A percentile compares a stretch with the other conserved stretches of the same genome.
Conservation (phyloP, 768 basidiomycete species). For the Paxillus ammoniavirescens region DNA sequence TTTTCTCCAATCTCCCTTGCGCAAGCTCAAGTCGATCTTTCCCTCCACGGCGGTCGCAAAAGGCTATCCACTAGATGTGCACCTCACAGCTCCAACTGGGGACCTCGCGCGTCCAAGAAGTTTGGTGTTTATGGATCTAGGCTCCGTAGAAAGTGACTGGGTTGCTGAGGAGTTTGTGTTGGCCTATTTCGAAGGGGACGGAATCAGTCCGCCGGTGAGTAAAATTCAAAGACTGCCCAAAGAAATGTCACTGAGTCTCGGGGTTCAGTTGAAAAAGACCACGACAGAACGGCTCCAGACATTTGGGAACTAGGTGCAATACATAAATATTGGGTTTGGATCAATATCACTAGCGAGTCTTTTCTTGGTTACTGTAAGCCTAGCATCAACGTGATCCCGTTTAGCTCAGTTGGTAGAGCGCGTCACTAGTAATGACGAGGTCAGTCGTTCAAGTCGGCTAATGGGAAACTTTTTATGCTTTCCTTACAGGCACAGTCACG, state of each 20-base stretch:
- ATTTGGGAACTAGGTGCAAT: constrained; percentile 15
- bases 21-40: constrained; percentile 74
- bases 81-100: constrained; percentile 53
- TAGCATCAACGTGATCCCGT: constrained; percentile 19
- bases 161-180: constrained; percentile 70
- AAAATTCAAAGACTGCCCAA: not conserved
- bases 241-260: not conserved
- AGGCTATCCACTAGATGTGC: constrained; percentile 65
- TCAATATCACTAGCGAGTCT: no score
- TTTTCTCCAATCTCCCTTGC: constrained; percentile 58
- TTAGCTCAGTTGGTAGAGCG: constrained; percentile 53
- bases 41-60: constrained; percentile 69
- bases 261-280: constrained; percentile 28
- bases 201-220: constrained; percentile 71
- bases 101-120: constrained; percentile 48
- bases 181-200: constrained; percentile 71
- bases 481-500: not conserved
- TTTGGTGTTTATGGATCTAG: constrained; percentile 70
- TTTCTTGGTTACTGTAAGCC: not conserved
- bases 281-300: constrained; percentile 21
- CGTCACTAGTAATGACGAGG: constrained; percentile 72
- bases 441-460: constrained; percentile 67
- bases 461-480: constrained; percentile 29
- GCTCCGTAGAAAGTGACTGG: constrained; percentile 71
- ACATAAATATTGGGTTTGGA: no score